Evolutionary conservation across 495 filamentous ascomycete species (phyloP).

Genomic region (Trypethelium eluteriae): DNA sequence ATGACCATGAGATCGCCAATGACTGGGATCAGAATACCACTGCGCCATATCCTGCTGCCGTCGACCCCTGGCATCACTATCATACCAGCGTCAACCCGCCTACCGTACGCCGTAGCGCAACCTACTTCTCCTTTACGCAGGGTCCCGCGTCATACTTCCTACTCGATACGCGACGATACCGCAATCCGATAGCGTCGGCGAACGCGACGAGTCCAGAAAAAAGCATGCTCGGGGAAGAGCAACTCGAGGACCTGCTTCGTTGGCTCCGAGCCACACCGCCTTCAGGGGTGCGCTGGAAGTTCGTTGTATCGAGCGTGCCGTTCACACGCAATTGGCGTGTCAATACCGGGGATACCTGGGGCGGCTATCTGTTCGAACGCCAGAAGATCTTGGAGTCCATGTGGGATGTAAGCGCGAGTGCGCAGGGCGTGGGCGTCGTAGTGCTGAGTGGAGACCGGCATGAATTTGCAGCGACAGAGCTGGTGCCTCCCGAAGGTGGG

Average conservation of each 20-base stretch:
- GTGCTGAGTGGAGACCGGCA: slow-evolving; percentile 85
- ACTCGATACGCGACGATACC: slow-evolving; percentile 84
- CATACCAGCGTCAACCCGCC: slow-evolving; percentile 81
- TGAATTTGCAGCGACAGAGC: slow-evolving; percentile 87
- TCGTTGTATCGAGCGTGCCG: slow-evolving; percentile 77
- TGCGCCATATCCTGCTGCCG: slow-evolving; percentile 62
- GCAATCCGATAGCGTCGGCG: slow-evolving; percentile 51
- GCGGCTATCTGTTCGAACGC: slow-evolving; percentile 75
- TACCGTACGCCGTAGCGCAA: slow-evolving; percentile 47
- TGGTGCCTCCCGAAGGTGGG: slow-evolving; percentile 56
- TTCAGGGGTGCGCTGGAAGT: slow-evolving; percentile 81
- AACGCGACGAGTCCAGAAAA: slow-evolving; percentile 45
- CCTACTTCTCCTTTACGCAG: slow-evolving; percentile 79
- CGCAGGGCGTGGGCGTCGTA: slow-evolving; percentile 63
- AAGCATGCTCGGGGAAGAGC: slow-evolving; percentile 75
- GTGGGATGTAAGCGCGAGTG: slow-evolving; percentile 66
- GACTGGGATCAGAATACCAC: slow-evolving; percentile 75
- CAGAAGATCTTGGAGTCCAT: slow-evolving; percentile 74
- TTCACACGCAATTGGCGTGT: slow-evolving; percentile 96
- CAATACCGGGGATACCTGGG: slow-evolving; percentile 82
- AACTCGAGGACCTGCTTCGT: slow-evolving; percentile 68
- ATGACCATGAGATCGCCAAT: slow-evolving; percentile 93
- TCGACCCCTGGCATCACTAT: slow-evolving; percentile 83
- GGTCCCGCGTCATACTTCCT: slow-evolving; percentile 92
- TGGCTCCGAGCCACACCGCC: slow-evolving; percentile 66